Conservation (phyloP, 1,284 basidiomycete genomes). For the Marasmius fiardii region DNA sequence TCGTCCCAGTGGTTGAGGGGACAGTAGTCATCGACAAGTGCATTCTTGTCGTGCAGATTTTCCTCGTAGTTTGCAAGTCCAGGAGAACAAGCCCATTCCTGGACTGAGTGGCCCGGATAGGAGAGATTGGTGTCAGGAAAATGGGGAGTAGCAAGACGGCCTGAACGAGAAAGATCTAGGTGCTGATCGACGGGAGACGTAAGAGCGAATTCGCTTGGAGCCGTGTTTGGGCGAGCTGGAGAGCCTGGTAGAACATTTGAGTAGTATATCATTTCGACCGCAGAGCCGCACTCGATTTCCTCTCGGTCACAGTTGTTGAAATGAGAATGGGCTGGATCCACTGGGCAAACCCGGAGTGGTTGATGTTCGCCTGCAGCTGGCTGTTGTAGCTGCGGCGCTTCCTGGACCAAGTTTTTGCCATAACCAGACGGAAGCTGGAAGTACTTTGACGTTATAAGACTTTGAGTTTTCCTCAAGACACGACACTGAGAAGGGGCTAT, state of each 20-base stretch:
- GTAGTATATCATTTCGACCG: too few species aligned
- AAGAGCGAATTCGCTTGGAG: neutral
- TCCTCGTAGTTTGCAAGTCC: neutral
- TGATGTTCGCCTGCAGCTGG: neutral
- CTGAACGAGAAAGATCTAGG: neutral
- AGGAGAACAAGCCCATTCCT: neutral
- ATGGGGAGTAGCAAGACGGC: neutral
- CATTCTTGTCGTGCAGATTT: neutral
- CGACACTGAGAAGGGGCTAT: constrained; percentile 46
- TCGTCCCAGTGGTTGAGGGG: neutral
- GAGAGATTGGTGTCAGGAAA: neutral
- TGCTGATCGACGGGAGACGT: neutral
- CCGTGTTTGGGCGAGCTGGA: too few species aligned
- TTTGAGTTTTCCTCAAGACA: constrained; percentile 10
- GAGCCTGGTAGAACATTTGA: too few species aligned
- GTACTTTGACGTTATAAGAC: neutral
- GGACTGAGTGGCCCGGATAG: neutral
- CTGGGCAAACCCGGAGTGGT: too few species aligned
- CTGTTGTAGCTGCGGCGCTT: neutral
- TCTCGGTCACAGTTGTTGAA: too few species aligned
- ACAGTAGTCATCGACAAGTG: neutral
- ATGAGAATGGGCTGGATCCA: too few species aligned
- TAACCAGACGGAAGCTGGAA: constrained; percentile 6
- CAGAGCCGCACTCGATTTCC: too few species aligned
- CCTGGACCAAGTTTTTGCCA: constrained; percentile 1